Evolutionary conservation across 2,329 filamentous ascomycete genomes (phyloP).

Genomic region (Aspergillus japonicus): DNA sequence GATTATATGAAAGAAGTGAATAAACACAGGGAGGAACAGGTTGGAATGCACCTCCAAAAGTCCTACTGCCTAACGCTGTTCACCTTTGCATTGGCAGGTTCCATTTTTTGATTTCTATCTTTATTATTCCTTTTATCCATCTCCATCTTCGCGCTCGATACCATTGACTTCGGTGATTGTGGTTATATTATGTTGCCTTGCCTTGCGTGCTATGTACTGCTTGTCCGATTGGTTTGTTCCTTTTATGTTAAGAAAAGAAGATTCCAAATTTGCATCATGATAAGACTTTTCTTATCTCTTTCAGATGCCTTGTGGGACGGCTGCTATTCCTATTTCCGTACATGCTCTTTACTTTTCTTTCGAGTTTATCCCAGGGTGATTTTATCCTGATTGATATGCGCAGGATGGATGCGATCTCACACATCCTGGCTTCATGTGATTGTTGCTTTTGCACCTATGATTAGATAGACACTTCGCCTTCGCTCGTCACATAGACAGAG

Average conservation of each 20-base stretch:
- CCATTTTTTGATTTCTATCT: not conserved
- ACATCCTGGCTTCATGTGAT: not conserved
- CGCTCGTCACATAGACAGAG: not conserved
- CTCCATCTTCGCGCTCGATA: constrained; percentile 18
- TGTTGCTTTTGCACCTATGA: not conserved
- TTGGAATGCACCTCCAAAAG: not conserved
- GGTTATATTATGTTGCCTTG: constrained; percentile 16
- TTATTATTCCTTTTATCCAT: constrained; percentile 8
- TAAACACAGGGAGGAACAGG: not conserved
- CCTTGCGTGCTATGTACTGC: not conserved
- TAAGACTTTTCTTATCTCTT: not conserved
- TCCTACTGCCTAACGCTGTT: not conserved
- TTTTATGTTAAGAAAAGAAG: constrained; percentile 1
- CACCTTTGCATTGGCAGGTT: not conserved
- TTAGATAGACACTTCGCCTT: not conserved
- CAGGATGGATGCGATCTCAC: not conserved
- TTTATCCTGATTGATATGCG: not conserved
- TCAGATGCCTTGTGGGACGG: not conserved
- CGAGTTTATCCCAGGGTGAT: not conserved
- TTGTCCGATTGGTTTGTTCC: constrained; percentile 20
- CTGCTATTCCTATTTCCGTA: not conserved
- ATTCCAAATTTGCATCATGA: not conserved
- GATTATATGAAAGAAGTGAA: constrained; percentile 3
- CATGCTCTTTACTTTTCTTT: not conserved
- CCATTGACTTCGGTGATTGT: constrained; percentile 17